Evolutionary conservation across 1,284 basidiomycete genomes (phyloP), one percentile per base, ranked within the genome.

Genomic region (Cutaneotrichosporon dermatis): DNA sequence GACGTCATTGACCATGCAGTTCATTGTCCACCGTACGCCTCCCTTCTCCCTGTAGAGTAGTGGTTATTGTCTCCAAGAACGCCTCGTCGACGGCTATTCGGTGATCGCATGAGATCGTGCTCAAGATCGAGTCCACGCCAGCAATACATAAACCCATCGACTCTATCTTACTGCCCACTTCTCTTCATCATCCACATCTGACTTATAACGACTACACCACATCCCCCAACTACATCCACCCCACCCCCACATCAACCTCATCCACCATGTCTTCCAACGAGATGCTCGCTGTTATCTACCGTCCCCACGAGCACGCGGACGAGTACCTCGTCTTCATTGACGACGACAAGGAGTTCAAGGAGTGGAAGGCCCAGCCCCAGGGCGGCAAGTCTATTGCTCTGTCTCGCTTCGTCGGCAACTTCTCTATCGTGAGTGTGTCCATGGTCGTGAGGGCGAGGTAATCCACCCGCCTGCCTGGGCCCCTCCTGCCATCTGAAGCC

Each of bases 271-370:
- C 57, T 57, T 35, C 60, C 48, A 51, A 50, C 55, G 60, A 62
- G 37, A 33, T 51, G 34, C 59, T 61, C 51, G 61, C 65, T 39
- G 60, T 74, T 62, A 66, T 75, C 65, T 73, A 66, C 65, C 66
- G 66, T 54, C 73, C 71, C 33, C 61, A 65, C 62, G 67, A 72
- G 67, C 70, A 76, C 62, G 74, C 68, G 33, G 70, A 72, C 58
- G 71, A 76, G 65, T 76, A 74, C 67, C 59, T 75, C 51, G 69
- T 76, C 61, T 71, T 73, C 58, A 62, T 76, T 57, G 73, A 74
- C 41, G 75, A 76, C 65, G 66, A 68, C 59, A 57, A 63, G 43
- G 74, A 75, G 66, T 58, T 42, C 58, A 64, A 73, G 58, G 60
- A 64, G 50, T 76, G 75, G 75, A 75, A 72, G 64, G 59, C 63